Base-by-base conservation (phyloP, 306 rosid genomes). In the Comarum palustre region DNA sequence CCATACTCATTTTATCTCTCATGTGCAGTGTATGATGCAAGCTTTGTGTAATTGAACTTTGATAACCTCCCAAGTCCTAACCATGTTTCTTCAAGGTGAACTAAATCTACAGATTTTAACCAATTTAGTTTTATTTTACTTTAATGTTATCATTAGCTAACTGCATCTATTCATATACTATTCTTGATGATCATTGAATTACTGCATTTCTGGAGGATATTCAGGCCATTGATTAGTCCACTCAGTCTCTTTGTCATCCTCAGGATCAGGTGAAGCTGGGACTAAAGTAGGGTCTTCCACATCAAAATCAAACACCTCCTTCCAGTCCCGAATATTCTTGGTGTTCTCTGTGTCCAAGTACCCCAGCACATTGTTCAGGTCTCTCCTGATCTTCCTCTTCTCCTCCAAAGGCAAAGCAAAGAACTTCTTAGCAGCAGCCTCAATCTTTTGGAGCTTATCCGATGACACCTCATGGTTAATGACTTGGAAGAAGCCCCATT, bases 401-500 rank as follows among this genome's bases (percentile, higher is more conserved):
- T 88, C 90, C 58, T 88, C 90, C 80, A 80, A 48, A 20, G 83
- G 80, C 73, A 54, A 88, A 4, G 81, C 77, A 77, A 90, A 88
- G 84, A 88, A 90, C 76, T 57, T 10, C 24, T 72, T 79, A 2
- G 91, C 73, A 0, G 76, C 87, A 5, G 60, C 55, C 43, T 81
- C 86, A 0, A 82, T 46, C 60, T 46, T 82, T 72, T 73, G 76
- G 12, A 81, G 75, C 46, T 66, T 70, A 71, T 76, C 83, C 19
- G 31, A 54, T 1, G 92, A 66, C 51, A 90, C 90, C 0, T 87
- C 91, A 48, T 86, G 92, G 78, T 90, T 90, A 43, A 74, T 81
- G 65, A 86, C 88, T 51, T 78, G 90, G 77, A 89, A 91, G 84
- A 89, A 91, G 12, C 97, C 97, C 97, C 97, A 91, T 12, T 85